A percentile compares a stretch with the other conserved stretches of the same genome.
Conservation (phyloP, 257 asterid species). For the Solanum habrochaites region DNA sequence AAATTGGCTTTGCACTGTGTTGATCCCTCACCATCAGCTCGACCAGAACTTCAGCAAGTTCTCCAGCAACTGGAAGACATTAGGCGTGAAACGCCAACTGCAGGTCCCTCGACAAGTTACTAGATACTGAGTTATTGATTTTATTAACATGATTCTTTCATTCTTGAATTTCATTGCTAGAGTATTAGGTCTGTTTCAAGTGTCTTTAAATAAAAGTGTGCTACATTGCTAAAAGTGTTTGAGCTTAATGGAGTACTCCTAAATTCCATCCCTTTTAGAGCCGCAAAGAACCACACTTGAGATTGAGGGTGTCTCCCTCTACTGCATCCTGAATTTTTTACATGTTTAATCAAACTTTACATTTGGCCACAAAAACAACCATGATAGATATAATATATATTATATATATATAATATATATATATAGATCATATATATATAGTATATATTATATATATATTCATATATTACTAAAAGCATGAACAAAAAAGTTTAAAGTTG, state of each 20-base stretch:
- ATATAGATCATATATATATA: no score
- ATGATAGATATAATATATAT: no score
- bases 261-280: neutral
- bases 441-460: no score
- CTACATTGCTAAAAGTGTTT: neutral
- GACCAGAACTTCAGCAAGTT: slow-evolving; percentile 67
- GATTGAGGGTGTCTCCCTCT: neutral
- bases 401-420: no score
- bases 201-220: neutral
- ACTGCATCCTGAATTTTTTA: neutral
- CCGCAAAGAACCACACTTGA: neutral
- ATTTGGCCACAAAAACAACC: neutral
- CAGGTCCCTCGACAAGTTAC: slow-evolving; percentile 19
- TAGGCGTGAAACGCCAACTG: slow-evolving; percentile 36
- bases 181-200: neutral
- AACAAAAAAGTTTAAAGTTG: no score
- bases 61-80: slow-evolving; percentile 82
- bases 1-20: slow-evolving; percentile 93
- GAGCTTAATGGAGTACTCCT: neutral
- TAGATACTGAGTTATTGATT: neutral
- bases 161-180: slow-evolving; percentile 30
- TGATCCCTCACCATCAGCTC: slow-evolving; percentile 66
- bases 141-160: slow-evolving; percentile 47
- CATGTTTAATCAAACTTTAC: neutral
- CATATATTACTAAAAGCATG: no score